These are phyloP conservation scores for Eremothecium gossypii DNA, from an alignment of 1,139 yeast genomes.

Conservation along the genomic window DNA sequence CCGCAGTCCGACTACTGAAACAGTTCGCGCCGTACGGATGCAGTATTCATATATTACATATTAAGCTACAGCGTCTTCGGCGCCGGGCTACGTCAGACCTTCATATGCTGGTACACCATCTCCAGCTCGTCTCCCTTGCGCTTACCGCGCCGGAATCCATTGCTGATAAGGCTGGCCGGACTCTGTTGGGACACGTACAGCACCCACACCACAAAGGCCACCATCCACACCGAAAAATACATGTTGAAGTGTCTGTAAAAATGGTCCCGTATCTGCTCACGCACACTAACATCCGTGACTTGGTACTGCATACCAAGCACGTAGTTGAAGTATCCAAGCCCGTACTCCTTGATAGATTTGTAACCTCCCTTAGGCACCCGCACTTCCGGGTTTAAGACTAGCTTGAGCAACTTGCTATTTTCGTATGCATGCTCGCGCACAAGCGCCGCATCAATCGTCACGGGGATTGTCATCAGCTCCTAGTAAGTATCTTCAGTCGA, in stretches of 20 bases:
- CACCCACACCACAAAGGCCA: conserved; percentile 15
- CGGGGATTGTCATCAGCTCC: conserved; percentile 27
- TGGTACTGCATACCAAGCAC: conserved; percentile 17
- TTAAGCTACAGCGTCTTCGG: no score
- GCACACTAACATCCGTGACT: conserved; percentile 14
- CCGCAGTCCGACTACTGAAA: no score
- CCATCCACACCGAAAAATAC: conserved; percentile 14
- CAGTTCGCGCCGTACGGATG: no score
- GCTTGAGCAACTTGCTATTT: conserved; percentile 24
- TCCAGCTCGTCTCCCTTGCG: conserved; percentile 12
- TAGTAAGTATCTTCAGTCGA: no score
- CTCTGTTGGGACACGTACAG: conserved; percentile 1
- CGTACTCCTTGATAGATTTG: conserved; percentile 23
- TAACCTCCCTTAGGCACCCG: conserved; percentile 25
- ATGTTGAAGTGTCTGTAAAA: conserved; percentile 18
- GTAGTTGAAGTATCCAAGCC: conserved; percentile 30
- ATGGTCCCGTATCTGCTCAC: conserved; percentile 16
- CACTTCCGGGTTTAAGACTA: conserved; percentile 23
- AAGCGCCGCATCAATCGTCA: conserved; percentile 29
- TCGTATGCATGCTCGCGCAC: conserved; percentile 31
- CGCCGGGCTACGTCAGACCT: conserved; percentile 8
- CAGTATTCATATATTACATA: conserved; percentile 16
- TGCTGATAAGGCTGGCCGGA: neutral
- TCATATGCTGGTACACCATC: conserved; percentile 15
- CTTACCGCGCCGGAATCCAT: conserved; percentile 6